Evolutionary conservation across 768 basidiomycete genomes (phyloP), one percentile per base, ranked within the genome.

Genomic region (Sporobolomyces phaffii): DNA sequence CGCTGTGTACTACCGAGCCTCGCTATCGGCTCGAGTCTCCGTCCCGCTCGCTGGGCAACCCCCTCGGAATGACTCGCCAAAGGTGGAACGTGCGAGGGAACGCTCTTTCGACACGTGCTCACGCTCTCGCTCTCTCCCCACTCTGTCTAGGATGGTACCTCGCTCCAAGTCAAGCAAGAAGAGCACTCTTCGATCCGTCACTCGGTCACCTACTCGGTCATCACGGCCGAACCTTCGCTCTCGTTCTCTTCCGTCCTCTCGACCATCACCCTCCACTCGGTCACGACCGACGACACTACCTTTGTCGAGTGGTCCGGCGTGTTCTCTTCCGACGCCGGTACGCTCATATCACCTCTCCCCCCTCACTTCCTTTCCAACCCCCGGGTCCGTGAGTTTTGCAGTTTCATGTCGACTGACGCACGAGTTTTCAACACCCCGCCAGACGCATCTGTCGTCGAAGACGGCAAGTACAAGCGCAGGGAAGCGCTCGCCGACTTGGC

Each of bases 401-500:
- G n/a, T n/a, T n/a, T n/a, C n/a, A n/a, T n/a, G n/a, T n/a, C n/a
- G n/a, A n/a, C n/a, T n/a, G n/a, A n/a, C n/a, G n/a, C n/a, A n/a
- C n/a, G n/a, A n/a, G n/a, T n/a, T n/a, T n/a, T n/a, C n/a, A n/a
- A n/a, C n/a, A n/a, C n/a, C n/a, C n/a, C n/a, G n/a, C n/a, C 62
- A 66, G 69, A 65, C 51, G 64, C 65, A 47, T 65, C 64, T 29
- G 74, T 72, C 58, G 52, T 76, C 48, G 68, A 71, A 53, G 77
- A 77, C 56, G 76, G 72, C 48, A 65, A 70, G 52, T 77, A 61
- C 73, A 77, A 77, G 76, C 70, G 77, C 53, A 60, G 47, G 48
- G 77, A 77, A 57, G 76, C 72, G 9, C 69, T 77, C 34, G 69
- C 70, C 26, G 77, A 76, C 62, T 69, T 77, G 43, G 76, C 73